phyloP scores from a whole-genome alignment of 2,329 filamentous ascomycete genomes.

The Claviceps quebecensis region DNA sequence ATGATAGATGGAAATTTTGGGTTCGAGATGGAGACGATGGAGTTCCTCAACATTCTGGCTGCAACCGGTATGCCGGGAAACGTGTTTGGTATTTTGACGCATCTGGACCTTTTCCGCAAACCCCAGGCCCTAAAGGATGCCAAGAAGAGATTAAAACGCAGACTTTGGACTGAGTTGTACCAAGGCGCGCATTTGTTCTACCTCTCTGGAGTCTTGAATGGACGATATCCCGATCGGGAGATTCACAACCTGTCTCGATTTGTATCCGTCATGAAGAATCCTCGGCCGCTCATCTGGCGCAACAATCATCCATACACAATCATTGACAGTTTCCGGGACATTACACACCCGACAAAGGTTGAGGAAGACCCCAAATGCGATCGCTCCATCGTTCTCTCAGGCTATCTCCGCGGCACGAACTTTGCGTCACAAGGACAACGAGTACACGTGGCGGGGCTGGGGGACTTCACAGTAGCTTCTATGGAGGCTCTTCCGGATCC shows the following conservation, averaged over 20 bases:
- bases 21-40: slow-evolving; percentile 99
- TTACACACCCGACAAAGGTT: slow-evolving; percentile 83
- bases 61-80: slow-evolving; percentile 96
- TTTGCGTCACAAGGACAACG: slow-evolving; percentile 74
- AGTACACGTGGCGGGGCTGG: slow-evolving; percentile 84
- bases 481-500: slow-evolving; percentile 88
- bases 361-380: slow-evolving; percentile 85
- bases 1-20: slow-evolving; percentile 99
- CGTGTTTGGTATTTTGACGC: slow-evolving; percentile 91
- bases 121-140: slow-evolving; percentile 82
- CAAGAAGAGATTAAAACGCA: slow-evolving; percentile 91
- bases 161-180: slow-evolving; percentile 94
- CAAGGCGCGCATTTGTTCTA: slow-evolving; percentile 96
- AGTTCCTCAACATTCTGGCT: slow-evolving; percentile 89
- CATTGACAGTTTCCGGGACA: slow-evolving; percentile 86
- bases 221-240: slow-evolving; percentile 89
- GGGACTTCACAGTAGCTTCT: slow-evolving; percentile 69
- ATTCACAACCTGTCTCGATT: slow-evolving; percentile 92
- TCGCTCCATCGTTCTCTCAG: slow-evolving; percentile 78
- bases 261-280: slow-evolving; percentile 97
- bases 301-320: slow-evolving; percentile 92
- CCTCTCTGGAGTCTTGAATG: slow-evolving; percentile 89
- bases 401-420: slow-evolving; percentile 89
- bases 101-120: slow-evolving; percentile 89
- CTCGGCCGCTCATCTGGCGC: slow-evolving; percentile 86